A percentile compares a stretch with the other conserved stretches of the same genome.
Conservation (phyloP, 495 filamentous ascomycete genomes). For the Xylaria grammica region DNA sequence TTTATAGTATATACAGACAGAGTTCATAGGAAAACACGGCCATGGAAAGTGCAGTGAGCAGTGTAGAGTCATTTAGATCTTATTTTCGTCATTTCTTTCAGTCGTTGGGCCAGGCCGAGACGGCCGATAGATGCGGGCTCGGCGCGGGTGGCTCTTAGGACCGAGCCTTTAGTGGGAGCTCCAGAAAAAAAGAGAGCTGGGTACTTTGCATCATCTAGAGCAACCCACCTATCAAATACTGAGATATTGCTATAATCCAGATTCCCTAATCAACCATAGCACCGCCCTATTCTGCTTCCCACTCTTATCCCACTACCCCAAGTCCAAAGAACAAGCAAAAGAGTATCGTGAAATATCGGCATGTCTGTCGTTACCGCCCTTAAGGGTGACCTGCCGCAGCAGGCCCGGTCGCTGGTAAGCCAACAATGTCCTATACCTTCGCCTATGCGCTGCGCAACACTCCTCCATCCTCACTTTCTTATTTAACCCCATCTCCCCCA, state of each 20-base stretch:
- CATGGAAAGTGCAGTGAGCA: neutral
- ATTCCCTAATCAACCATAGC: neutral
- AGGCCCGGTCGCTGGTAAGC: constrained; percentile 74
- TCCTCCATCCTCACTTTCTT: neutral
- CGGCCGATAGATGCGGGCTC: constrained; percentile 23
- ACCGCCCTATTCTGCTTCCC: neutral
- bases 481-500: no score
- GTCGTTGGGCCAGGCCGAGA: neutral
- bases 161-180: constrained; percentile 32
- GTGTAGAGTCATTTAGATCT: no score
- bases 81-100: no score
- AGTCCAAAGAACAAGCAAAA: neutral
- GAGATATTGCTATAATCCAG: neutral
- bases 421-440: constrained; percentile 2
- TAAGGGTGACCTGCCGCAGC: constrained; percentile 69
- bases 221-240: constrained; percentile 3
- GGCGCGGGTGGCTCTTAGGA: constrained; percentile 33
- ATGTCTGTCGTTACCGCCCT: constrained; percentile 57
- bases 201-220: constrained; percentile 36
- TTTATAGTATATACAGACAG: neutral
- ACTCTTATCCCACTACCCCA: neutral
- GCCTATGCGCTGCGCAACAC: constrained; percentile 1
- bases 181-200: constrained; percentile 20
- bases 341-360: neutral
- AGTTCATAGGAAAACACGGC: neutral